Base-by-base conservation (phyloP, 2,329 filamentous ascomycete species). In the Microdochium nivale region DNA sequence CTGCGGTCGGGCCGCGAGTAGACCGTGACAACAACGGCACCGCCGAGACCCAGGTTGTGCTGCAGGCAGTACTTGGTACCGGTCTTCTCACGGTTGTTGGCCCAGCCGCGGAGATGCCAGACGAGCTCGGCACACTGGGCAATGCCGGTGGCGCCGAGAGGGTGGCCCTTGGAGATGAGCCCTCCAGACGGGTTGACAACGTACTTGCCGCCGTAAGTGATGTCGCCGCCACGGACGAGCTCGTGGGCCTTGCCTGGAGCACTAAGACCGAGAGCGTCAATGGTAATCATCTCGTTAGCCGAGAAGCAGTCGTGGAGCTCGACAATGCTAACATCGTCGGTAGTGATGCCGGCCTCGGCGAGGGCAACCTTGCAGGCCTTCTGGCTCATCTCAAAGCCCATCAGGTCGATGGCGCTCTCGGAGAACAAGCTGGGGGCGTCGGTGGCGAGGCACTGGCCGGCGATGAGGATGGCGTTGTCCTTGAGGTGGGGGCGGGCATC, bases 281-380 rank as follows among this genome's bases (percentile, higher is more conserved):
- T 84, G 1, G 84, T 85, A 49, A 94, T 80, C 86, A 97, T 87
- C 75, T 97, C 89, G 67, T 97, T 97, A 25, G 92, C 85, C 19
- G 85, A 90, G 79, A 97, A 97, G 75, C 94, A 97, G 73, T 97
- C 94, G 71, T 97, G 94, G 54, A 97, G 76, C 73, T 97, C 92
- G 63, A 89, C 90, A 16, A 97, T 87, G 62, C 86, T 83, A 56
- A 92, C 79, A 58, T 95, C 87, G 32, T 73, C 69, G 0, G 87
- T 73, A 2, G 83, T 78, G 54, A 87, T 73, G 23, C 81, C 79
- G 0, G 90, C 90, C 70, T 97, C 87, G 30, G 72, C 75, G 55
- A 88, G 74, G n/a, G 92, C 92, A 0, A 75, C 73, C 54, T 76
- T 70, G 8, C 82, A 84, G 0, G 92, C 92, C 52, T 77, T 72